Evolutionary conservation across 371 early-diverging fungal genomes (phyloP).

Genomic region (Rhizopus arrhizus): DNA sequence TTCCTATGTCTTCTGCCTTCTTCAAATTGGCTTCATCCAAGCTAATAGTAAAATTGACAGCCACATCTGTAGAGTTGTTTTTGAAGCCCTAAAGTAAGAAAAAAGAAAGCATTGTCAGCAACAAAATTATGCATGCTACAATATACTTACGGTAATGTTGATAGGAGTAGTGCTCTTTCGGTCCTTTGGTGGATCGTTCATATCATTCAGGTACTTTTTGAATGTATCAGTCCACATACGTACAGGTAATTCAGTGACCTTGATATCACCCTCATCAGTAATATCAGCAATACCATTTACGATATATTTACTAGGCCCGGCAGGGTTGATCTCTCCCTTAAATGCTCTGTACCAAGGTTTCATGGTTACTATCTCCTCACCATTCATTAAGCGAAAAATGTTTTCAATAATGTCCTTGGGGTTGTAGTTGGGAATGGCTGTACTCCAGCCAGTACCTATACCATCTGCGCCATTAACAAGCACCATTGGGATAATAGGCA

Average conservation of each 20-base stretch:
- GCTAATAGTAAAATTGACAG: conserved; percentile 86
- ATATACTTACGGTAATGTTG: conserved; percentile 16
- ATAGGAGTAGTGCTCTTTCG: conserved; percentile 34
- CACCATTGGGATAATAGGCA: conserved; percentile 98
- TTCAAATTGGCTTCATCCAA: conserved; percentile 71
- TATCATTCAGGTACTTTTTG: conserved; percentile 73
- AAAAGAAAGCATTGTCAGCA: background rate
- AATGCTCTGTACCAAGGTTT: conserved; percentile 98
- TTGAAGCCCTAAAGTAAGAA: conserved; percentile 59
- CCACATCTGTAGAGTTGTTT: conserved; percentile 81
- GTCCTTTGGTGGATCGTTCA: conserved; percentile 30
- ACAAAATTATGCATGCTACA: background rate
- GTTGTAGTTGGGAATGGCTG: conserved; percentile 84
- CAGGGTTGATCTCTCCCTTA: conserved; percentile 69
- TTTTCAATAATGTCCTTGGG: conserved; percentile 95
- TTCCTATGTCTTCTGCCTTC: conserved; percentile 73
- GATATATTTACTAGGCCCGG: conserved; percentile 65
- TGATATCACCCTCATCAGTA: conserved; percentile 74
- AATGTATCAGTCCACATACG: conserved; percentile 95
- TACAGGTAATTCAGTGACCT: conserved; percentile 96
- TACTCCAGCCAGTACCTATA: conserved; percentile 98
- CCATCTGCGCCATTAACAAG: conserved; percentile 98
- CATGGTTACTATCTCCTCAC: conserved; percentile 79
- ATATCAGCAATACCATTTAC: conserved; percentile 77
- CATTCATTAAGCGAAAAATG: conserved; percentile 82